Evolutionary conservation across 2,329 filamentous ascomycete genomes (phyloP).

Genomic region (Davidsoniella neocaledoniae): DNA sequence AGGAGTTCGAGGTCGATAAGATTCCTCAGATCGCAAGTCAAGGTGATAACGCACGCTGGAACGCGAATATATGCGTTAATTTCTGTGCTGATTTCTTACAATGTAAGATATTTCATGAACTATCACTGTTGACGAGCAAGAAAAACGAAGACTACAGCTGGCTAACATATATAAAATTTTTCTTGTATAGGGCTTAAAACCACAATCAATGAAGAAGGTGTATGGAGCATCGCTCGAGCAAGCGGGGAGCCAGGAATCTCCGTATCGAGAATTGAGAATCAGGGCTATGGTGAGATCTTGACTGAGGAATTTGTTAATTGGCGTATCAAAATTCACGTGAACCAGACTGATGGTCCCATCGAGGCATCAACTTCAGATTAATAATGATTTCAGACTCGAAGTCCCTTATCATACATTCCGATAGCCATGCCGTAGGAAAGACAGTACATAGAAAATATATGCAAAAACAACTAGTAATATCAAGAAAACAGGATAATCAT

Average conservation of each 20-base stretch:
- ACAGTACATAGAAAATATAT: too few relatives aligned
- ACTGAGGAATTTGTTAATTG: conserved; percentile 64
- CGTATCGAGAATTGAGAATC: conserved; percentile 55
- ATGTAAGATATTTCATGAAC: conserved; percentile 34
- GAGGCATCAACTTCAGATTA: neutral
- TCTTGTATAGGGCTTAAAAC: conserved; percentile 36
- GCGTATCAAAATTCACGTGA: conserved; percentile 32
- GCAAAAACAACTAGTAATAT: neutral
- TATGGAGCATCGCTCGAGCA: conserved; percentile 61
- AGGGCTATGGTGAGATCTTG: conserved; percentile 59
- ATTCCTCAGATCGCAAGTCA: conserved; percentile 64
- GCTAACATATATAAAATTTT: neutral
- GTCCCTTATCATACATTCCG: neutral
- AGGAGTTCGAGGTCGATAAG: conserved; percentile 63
- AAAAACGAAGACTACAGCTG: neutral
- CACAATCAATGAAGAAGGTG: conserved; percentile 49
- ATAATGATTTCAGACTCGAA: neutral
- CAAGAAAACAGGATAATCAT: neutral
- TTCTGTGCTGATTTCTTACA: conserved; percentile 65
- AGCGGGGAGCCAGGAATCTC: conserved; percentile 51
- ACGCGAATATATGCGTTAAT: conserved; percentile 86
- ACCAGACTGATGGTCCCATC: conserved; percentile 4
- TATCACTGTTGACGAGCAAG: neutral
- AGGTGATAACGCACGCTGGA: conserved; percentile 54
- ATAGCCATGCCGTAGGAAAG: too few relatives aligned